Conservation (phyloP, 345 rosid species). For the Jatropha curcas region DNA sequence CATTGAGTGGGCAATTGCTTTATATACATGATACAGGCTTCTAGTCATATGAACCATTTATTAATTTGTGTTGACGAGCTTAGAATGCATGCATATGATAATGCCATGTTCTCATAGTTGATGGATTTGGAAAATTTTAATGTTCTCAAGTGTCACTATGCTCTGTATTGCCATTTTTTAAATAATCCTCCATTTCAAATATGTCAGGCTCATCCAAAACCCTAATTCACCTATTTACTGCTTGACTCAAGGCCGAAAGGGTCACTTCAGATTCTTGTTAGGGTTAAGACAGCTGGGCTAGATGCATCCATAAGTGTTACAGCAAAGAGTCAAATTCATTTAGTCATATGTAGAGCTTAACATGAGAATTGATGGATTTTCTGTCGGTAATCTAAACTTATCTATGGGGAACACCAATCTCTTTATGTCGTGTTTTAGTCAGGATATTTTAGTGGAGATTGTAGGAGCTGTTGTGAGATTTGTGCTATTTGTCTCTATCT, state of each 20-base stretch:
- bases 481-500: neutral
- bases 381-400: neutral
- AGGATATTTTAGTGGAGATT: too few species aligned
- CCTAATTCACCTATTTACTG: neutral
- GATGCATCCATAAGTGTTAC: neutral
- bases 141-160: neutral
- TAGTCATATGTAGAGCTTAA: neutral
- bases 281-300: neutral
- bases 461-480: neutral
- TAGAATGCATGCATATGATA: neutral
- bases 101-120: neutral
- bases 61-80: too few species aligned
- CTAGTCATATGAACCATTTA: neutral
- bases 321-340: neutral
- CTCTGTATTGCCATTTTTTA: neutral
- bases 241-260: neutral
- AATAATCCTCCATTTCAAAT: neutral
- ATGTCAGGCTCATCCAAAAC: neutral
- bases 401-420: neutral
- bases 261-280: neutral
- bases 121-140: neutral
- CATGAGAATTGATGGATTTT: neutral
- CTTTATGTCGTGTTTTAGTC: neutral
- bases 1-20: neutral
- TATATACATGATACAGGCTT: neutral